Evolutionary conservation across 441 rosid species (phyloP).

Genomic region (Gossypium aridum): DNA sequence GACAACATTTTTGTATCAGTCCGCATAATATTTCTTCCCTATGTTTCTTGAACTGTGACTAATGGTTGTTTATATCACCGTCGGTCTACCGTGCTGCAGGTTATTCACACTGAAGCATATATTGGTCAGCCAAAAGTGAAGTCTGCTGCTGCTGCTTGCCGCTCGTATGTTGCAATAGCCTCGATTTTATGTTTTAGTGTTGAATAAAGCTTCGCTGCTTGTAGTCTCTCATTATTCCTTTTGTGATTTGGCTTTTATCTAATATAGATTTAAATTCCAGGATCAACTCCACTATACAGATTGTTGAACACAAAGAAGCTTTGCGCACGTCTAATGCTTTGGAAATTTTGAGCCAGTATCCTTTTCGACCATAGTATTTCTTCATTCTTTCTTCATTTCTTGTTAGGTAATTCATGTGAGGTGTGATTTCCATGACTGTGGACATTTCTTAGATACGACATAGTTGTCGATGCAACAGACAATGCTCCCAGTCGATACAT

Average conservation of each 20-base stretch:
- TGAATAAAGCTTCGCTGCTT: not conserved
- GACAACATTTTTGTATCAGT: not conserved
- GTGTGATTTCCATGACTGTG: constrained; percentile 32
- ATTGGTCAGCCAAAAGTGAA: constrained; percentile 91
- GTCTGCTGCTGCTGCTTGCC: constrained; percentile 90
- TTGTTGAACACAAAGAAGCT: constrained; percentile 77
- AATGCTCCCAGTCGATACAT: constrained; percentile 96
- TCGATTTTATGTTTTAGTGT: not conserved
- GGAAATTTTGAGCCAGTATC: constrained; percentile 88
- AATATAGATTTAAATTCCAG: constrained; percentile 30
- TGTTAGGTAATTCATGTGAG: not conserved
- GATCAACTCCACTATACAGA: constrained; percentile 64
- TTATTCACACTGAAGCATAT: constrained; percentile 86
- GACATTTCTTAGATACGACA: constrained; percentile 54
- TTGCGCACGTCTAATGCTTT: constrained; percentile 81
- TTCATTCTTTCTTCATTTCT: not conserved
- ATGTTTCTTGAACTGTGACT: not conserved
- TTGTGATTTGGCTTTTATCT: not conserved
- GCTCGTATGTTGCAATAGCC: constrained; percentile 42
- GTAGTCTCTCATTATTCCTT: not conserved
- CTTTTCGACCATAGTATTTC: constrained; percentile 19
- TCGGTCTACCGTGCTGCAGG: constrained; percentile 27
- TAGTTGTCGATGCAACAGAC: constrained; percentile 88
- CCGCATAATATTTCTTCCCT: not conserved
- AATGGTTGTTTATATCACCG: not conserved